Conservation (phyloP, 2,329 filamentous ascomycete species). For the Tolypocladium sp. region DNA sequence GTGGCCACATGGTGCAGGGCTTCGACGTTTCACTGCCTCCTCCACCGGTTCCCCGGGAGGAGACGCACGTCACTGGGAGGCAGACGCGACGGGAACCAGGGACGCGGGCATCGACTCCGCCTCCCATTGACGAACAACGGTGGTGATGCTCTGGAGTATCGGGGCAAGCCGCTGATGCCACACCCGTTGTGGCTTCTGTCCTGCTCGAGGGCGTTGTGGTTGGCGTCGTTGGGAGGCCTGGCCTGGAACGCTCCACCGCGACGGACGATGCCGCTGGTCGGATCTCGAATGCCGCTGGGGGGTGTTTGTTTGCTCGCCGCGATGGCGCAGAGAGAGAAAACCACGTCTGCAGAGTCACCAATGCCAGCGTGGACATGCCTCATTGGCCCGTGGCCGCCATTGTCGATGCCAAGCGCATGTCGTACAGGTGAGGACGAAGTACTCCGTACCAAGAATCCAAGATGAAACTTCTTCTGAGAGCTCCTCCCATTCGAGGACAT, state of each 20-base stretch:
- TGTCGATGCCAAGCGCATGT: background rate
- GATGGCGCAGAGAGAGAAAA: background rate
- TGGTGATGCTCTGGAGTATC: background rate
- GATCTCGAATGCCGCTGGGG: background rate
- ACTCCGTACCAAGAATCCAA: background rate
- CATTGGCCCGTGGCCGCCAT: constrained; percentile 3
- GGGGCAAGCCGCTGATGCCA: background rate
- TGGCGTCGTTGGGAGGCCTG: background rate
- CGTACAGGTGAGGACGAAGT: too few relatives aligned
- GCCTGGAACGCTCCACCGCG: background rate
- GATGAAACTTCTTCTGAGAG: background rate
- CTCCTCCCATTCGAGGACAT: background rate
- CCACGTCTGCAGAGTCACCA: background rate
- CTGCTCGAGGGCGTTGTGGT: background rate
- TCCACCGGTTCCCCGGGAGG: background rate
- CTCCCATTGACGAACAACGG: background rate
- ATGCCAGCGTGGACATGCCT: background rate
- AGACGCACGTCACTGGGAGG: background rate
- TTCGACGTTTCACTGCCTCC: background rate
- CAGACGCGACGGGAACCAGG: background rate
- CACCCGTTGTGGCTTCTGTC: background rate
- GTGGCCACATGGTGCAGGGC: background rate
- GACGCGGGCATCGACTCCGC: background rate
- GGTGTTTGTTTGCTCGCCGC: background rate
- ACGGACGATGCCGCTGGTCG: background rate